Evolutionary conservation across 768 basidiomycete genomes (phyloP).

Genomic region (Agaricus sinodeliciosus): DNA sequence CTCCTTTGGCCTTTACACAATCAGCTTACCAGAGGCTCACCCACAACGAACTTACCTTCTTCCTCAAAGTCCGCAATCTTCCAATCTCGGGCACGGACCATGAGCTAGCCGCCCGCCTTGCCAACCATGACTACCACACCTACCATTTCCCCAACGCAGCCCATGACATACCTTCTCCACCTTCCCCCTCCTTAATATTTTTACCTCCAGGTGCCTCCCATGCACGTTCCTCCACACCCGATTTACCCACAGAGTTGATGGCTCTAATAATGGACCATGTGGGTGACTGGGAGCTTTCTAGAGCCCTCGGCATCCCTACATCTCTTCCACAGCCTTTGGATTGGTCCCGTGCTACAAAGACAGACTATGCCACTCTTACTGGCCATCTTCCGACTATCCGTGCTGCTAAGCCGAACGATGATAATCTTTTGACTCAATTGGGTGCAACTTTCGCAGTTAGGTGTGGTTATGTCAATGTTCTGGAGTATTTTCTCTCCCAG

Average conservation of each 20-base stretch:
- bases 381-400: slow-evolving; percentile 55
- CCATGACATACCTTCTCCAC: slow-evolving; percentile 21
- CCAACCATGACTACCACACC: slow-evolving; percentile 68
- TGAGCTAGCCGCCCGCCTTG: slow-evolving; percentile 66
- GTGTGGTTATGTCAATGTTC: slow-evolving; percentile 70
- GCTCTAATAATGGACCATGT: slow-evolving; percentile 73
- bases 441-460: slow-evolving; percentile 63
- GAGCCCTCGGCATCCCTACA: slow-evolving; percentile 70
- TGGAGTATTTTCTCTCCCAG: slow-evolving; percentile 64
- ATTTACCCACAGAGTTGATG: slow-evolving; percentile 71
- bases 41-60: slow-evolving; percentile 64
- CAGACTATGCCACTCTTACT: slow-evolving; percentile 68
- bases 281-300: slow-evolving; percentile 81
- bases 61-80: slow-evolving; percentile 68
- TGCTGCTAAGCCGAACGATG: slow-evolving; percentile 45
- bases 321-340: slow-evolving; percentile 56
- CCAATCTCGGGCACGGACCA: slow-evolving; percentile 53
- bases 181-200: slow-evolving; percentile 20
- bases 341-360: slow-evolving; percentile 65
- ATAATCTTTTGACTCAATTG: slow-evolving; percentile 58
- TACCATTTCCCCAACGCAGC: slow-evolving; percentile 50
- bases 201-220: slow-evolving; percentile 17
- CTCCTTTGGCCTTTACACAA: slow-evolving; percentile 43
- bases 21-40: slow-evolving; percentile 65
- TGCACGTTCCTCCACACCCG: slow-evolving; percentile 35